Evolutionary conservation across 164 flowering plant species (phyloP), one percentile per base, ranked within the genome.

Genomic region (Dillenia turbinata): DNA sequence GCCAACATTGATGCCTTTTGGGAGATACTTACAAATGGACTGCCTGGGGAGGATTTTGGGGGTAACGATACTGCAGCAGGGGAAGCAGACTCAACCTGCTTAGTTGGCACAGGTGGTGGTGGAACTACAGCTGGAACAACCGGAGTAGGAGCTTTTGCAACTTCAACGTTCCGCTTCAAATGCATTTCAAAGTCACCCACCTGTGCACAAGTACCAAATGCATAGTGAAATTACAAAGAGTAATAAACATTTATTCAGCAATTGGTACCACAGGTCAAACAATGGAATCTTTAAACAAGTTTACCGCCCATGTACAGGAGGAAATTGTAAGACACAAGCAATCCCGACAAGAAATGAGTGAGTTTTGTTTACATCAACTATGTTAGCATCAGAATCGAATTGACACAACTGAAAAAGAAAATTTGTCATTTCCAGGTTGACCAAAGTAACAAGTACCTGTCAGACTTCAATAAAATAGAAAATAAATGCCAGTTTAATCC

Each of bases 141-240:
- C 47, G 88, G 73, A n/a, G 68, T 8, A 12, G 83, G 73, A 58
- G 73, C 69, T 45, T 45, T 69, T 49, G 79, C 53, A 44, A 71
- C 81, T 72, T 81, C 89, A 59, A 87, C 59, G 43, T 88, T 85
- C 63, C 97, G 79, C 77, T 78, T 87, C 64, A 90, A 66, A 69
- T 85, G 84, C 93, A 94, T 90, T 73, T 94, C 95, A 69, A 94
- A 91, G 62, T 78, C 86, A 58, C 98, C 98, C 65, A 91, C 71
- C 98, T 94, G 71, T 71, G 19, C n/a, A 68, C 71, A 57, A 26
- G 12, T 54, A 43, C 49, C 10, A 57, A 14, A 55, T 26, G 67
- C 0, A 54, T 13, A 5, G 12, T 16, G 47, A 60, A 52, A 33
- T 8, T 16, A 55, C 47, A 56, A 47, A 54, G 44, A 57, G 52